These are phyloP conservation scores for Madurella fahalii DNA, from an alignment of 2,329 filamentous ascomycete species.

Conservation along the genomic window DNA sequence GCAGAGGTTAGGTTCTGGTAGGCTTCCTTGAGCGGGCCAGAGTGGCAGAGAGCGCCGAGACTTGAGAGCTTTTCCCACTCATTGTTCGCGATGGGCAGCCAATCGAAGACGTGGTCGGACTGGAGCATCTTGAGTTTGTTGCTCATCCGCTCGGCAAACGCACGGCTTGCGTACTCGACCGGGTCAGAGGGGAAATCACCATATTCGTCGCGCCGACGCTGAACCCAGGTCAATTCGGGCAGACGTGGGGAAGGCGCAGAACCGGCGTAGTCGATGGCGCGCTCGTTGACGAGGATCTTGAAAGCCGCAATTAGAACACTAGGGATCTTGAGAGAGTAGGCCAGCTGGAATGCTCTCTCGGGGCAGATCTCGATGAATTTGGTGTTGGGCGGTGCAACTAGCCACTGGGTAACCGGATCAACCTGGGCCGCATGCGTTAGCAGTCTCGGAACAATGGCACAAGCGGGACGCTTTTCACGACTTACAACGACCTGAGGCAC, in stretches of 20 bases:
- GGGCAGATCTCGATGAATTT: conserved; percentile 61
- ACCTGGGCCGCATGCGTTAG: conserved; percentile 28
- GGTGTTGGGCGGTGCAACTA: conserved; percentile 50
- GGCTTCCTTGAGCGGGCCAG: neutral
- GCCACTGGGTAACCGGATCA: conserved; percentile 54
- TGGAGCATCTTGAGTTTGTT: conserved; percentile 30
- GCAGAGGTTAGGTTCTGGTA: conserved; percentile 12
- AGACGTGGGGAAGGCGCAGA: conserved; percentile 16
- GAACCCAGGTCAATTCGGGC: conserved; percentile 26
- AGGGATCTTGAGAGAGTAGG: conserved; percentile 41
- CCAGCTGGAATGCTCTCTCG: conserved; percentile 58
- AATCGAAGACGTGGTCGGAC: conserved; percentile 32
- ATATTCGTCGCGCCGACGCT: conserved; percentile 42
- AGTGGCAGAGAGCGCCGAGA: neutral
- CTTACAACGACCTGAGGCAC: conserved; percentile 43
- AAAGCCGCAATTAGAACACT: conserved; percentile 49
- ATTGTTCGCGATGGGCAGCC: conserved; percentile 21
- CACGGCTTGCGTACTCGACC: conserved; percentile 49
- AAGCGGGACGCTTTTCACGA: neutral
- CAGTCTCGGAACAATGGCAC: neutral
- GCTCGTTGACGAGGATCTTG: conserved; percentile 59
- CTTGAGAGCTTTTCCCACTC: conserved; percentile 35
- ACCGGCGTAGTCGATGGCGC: conserved; percentile 46
- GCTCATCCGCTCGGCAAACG: conserved; percentile 46
- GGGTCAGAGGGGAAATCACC: conserved; percentile 49